Evolutionary conservation across 2,329 filamentous ascomycete genomes (phyloP).

Genomic region (Penicillium sumatraense): DNA sequence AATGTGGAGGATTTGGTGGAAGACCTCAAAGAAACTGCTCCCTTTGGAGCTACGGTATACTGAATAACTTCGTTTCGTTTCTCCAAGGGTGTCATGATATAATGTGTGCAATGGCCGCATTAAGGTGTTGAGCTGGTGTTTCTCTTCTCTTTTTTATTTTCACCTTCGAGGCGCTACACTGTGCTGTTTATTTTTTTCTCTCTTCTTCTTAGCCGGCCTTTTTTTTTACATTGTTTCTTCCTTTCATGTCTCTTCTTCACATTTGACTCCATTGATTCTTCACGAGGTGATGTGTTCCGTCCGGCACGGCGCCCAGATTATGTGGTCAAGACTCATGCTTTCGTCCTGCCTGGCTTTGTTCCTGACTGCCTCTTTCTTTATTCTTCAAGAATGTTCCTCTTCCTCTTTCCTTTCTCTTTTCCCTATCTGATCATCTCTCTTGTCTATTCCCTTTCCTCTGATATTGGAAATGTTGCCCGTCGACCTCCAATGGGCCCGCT

Average conservation of each 20-base stretch:
- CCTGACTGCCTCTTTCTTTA: too few species aligned
- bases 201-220: slow-evolving; percentile 11
- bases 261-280: slow-evolving; percentile 18
- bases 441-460: slow-evolving; percentile 7
- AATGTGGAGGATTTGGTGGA: slow-evolving; percentile 85
- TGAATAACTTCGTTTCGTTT: slow-evolving; percentile 23
- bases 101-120: slow-evolving; percentile 28
- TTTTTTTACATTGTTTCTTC: slow-evolving; percentile 7
- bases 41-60: slow-evolving; percentile 64
- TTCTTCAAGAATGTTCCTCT: too few species aligned
- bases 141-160: slow-evolving; percentile 6
- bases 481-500: slow-evolving; percentile 6
- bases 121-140: slow-evolving; percentile 21
- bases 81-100: slow-evolving; percentile 15
- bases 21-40: slow-evolving; percentile 78
- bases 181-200: slow-evolving; percentile 1
- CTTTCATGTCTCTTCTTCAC: neutral
- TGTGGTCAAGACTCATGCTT: slow-evolving; percentile 23
- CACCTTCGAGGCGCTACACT: neutral
- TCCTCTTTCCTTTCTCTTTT: slow-evolving; percentile 13
- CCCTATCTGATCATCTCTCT: slow-evolving; percentile 4
- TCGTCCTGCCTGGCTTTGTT: slow-evolving; percentile 13
- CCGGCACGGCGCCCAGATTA: slow-evolving; percentile 25
- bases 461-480: slow-evolving; percentile 17
- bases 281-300: slow-evolving; percentile 24